Percentiles rank a stretch among this genome's conserved stretches.
Evolutionary conservation across 2,329 filamentous ascomycete genomes (phyloP).

Genomic region (Pseudogymnoascus sp.): DNA sequence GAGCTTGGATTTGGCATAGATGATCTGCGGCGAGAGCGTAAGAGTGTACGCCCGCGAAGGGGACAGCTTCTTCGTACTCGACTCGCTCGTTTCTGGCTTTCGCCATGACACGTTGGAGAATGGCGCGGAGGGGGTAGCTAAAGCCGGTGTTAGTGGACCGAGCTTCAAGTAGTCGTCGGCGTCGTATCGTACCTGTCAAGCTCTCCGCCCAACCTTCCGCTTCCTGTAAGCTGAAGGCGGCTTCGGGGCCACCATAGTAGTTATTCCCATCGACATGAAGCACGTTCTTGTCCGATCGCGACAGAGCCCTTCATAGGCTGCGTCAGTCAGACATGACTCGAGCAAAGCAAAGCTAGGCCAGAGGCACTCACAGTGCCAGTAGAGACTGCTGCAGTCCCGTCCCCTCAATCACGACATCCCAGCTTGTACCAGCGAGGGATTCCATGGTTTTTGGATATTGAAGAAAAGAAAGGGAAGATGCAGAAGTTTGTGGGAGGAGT

Average conservation of each 20-base stretch:
- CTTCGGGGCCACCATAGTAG: slow-evolving; percentile 82
- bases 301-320: slow-evolving; percentile 70
- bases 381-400: slow-evolving; percentile 73
- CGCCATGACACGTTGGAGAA: slow-evolving; percentile 25
- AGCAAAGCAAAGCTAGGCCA: slow-evolving; percentile 14
- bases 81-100: slow-evolving; percentile 25
- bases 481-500: slow-evolving; percentile 19
- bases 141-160: not conserved
- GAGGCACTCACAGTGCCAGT: slow-evolving; percentile 57
- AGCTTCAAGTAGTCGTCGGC: not conserved
- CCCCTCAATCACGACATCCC: slow-evolving; percentile 73
- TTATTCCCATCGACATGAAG: slow-evolving; percentile 81
- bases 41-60: slow-evolving; percentile 72
- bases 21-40: slow-evolving; percentile 74
- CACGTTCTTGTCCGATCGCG: slow-evolving; percentile 82
- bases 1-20: slow-evolving; percentile 75
- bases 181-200: slow-evolving; percentile 26
- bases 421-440: slow-evolving; percentile 62
- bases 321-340: slow-evolving; percentile 61
- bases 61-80: slow-evolving; percentile 38
- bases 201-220: slow-evolving; percentile 63
- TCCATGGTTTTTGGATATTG: slow-evolving; percentile 48
- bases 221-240: slow-evolving; percentile 77
- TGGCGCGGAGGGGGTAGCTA: slow-evolving; percentile 13
- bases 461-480: slow-evolving; percentile 9